Evolutionary conservation across 306 rosid species (phyloP).

Genomic region (Trichosanthes truncata): DNA sequence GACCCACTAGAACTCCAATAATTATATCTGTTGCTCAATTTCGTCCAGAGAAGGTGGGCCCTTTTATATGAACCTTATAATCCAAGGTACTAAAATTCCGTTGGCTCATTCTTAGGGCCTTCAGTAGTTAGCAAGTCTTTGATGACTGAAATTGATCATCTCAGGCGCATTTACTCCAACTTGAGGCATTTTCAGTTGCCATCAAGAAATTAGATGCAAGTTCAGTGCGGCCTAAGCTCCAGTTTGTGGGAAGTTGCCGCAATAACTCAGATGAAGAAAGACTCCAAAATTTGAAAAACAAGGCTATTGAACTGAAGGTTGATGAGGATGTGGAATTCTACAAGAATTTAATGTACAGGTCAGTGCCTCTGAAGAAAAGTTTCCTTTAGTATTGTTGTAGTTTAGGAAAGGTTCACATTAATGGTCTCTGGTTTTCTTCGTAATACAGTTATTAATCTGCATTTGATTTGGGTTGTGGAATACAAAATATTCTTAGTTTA

Average conservation of each 20-base stretch:
- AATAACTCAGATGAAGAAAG: slow-evolving; percentile 79
- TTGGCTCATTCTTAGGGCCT: slow-evolving; percentile 32
- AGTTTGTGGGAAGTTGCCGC: slow-evolving; percentile 91
- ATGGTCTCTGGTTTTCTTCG: not conserved
- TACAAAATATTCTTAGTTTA: not conserved
- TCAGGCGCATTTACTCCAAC: slow-evolving; percentile 90
- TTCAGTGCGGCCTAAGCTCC: slow-evolving; percentile 65
- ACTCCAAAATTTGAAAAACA: slow-evolving; percentile 49
- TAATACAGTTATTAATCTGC: not conserved
- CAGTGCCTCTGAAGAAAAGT: slow-evolving; percentile 15
- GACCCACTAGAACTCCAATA: slow-evolving; percentile 37
- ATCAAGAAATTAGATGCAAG: slow-evolving; percentile 43
- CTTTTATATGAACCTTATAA: slow-evolving; percentile 35
- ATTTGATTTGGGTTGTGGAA: not conserved
- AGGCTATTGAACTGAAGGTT: slow-evolving; percentile 59
- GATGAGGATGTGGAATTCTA: slow-evolving; percentile 66
- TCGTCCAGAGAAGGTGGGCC: slow-evolving; percentile 94
- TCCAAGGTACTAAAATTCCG: slow-evolving; percentile 29
- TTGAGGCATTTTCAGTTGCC: slow-evolving; percentile 83
- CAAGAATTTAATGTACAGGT: slow-evolving; percentile 77
- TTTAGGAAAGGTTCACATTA: not conserved
- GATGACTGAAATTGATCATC: slow-evolving; percentile 16
- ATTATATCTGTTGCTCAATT: slow-evolving; percentile 92
- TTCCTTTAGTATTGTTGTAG: not conserved
- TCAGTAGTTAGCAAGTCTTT: slow-evolving; percentile 18